Conservation (phyloP, 2,329 filamentous ascomycete species). For the Scytalidium lignicola region DNA sequence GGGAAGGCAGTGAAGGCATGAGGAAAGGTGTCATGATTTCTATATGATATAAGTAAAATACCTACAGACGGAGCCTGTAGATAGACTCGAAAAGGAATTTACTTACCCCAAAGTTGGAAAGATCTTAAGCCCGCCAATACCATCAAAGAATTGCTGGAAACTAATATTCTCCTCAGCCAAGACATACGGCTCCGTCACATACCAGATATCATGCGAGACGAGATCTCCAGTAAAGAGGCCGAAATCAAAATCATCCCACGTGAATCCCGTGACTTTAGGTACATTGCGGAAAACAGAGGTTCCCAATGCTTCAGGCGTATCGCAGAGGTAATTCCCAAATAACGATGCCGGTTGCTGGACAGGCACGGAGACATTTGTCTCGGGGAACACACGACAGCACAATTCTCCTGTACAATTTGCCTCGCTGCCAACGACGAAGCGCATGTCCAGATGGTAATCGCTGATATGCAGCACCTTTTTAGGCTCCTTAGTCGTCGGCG, state of each 20-base stretch:
- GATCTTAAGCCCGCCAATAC: no score
- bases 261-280: conserved; percentile 2
- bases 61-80: conserved; percentile 8
- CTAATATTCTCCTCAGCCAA: no score
- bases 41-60: no score
- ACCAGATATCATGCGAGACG: conserved; percentile 20
- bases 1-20: no score
- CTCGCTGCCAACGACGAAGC: conserved; percentile 26
- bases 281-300: conserved; percentile 21
- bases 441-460: conserved; percentile 26
- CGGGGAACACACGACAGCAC: conserved; percentile 23
- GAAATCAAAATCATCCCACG: conserved; percentile 13
- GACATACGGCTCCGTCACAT: no score
- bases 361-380: conserved; percentile 16
- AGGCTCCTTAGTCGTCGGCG: background rate
- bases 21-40: no score
- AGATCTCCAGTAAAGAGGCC: conserved; percentile 28
- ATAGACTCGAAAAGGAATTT: background rate
- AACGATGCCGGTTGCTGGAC: conserved; percentile 11
- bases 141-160: no score
- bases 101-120: background rate
- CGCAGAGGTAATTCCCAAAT: conserved; percentile 22
- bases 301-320: conserved; percentile 21
- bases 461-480: conserved; percentile 24
- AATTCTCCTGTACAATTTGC: conserved; percentile 24